phyloP scores from a whole-genome alignment of 139 green algal species.

The Chlorella sp. region DNA sequence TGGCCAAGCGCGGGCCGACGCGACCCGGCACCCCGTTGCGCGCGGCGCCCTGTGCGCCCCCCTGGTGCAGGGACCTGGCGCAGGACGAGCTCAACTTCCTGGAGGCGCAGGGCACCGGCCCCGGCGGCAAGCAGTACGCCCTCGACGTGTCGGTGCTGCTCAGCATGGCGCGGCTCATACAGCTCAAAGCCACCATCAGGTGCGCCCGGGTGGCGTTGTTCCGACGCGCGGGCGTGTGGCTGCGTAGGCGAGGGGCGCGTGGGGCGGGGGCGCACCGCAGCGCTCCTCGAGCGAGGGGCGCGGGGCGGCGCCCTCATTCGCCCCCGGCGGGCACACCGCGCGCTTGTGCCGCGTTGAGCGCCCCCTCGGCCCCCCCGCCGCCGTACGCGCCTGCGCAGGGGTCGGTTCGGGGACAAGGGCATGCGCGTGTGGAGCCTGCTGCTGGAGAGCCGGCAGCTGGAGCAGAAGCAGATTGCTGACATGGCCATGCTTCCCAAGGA shows the following conservation, averaged over 20 bases:
- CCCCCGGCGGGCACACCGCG: too few species aligned
- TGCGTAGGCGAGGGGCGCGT: too few species aligned
- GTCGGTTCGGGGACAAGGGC: conserved; percentile 61
- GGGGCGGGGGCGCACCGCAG: too few species aligned
- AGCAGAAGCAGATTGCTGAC: conserved; percentile 85
- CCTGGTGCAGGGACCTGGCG: conserved; percentile 21
- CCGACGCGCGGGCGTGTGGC: too few species aligned
- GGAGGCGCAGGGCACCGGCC: conserved; percentile 13
- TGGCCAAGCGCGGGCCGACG: too few species aligned
- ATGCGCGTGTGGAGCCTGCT: conserved; percentile 83
- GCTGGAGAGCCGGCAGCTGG: conserved; percentile 65
- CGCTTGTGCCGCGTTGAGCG: too few species aligned
- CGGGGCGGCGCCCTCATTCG: too few species aligned
- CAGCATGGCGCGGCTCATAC: conserved; percentile 17
- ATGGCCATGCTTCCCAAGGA: conserved; percentile 66
- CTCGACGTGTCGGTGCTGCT: conserved; percentile 45
- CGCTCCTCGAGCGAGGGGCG: too few species aligned
- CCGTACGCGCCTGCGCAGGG: conserved; percentile 16
- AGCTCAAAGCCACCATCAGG: conserved; percentile 56
- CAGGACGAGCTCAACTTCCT: conserved; percentile 42
- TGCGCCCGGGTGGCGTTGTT: not conserved
- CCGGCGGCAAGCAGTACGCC: conserved; percentile 33
- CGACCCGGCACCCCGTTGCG: too few species aligned
- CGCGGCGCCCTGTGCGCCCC: too few species aligned
- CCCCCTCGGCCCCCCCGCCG: too few species aligned